A percentile compares a stretch with the other conserved stretches of the same genome.
These are phyloP conservation scores for Carex arenaria DNA, from an alignment of 202 grass and related monocot species.

Conservation along the genomic window DNA sequence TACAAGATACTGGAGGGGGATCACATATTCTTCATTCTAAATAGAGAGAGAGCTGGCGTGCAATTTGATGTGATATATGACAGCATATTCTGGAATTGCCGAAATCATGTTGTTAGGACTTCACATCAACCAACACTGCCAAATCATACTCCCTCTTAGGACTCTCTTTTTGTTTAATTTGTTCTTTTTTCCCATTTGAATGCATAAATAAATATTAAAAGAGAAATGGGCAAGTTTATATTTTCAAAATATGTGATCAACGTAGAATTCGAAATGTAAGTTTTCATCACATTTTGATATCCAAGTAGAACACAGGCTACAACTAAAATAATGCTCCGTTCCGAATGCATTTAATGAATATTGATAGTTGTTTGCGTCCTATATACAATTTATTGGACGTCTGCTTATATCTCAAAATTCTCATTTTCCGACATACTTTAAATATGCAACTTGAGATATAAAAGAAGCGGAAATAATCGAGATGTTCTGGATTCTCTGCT, in stretches of 20 bases:
- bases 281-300: background rate
- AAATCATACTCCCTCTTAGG: slow-evolving; percentile 24
- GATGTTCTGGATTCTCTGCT: background rate
- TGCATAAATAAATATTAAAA: background rate
- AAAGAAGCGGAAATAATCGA: background rate
- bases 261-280: background rate
- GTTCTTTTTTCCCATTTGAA: background rate
- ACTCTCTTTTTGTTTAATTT: background rate
- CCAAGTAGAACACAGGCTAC: background rate
- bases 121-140: slow-evolving; percentile 22
- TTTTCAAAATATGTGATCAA: background rate
- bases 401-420: background rate
- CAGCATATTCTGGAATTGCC: slow-evolving; percentile 33
- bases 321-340: background rate
- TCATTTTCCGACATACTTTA: background rate
- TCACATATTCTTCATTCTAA: slow-evolving; percentile 39
- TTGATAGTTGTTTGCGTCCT: background rate
- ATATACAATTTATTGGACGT: background rate
- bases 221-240: background rate
- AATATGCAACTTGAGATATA: background rate
- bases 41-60: slow-evolving; percentile 37
- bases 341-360: background rate
- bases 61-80: slow-evolving; percentile 47
- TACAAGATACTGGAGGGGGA: slow-evolving; percentile 42
- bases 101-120: slow-evolving; percentile 23